These are phyloP conservation scores for Debaryomyces subglobosus DNA, from an alignment of 1,139 yeast species.

Conservation along the genomic window DNA sequence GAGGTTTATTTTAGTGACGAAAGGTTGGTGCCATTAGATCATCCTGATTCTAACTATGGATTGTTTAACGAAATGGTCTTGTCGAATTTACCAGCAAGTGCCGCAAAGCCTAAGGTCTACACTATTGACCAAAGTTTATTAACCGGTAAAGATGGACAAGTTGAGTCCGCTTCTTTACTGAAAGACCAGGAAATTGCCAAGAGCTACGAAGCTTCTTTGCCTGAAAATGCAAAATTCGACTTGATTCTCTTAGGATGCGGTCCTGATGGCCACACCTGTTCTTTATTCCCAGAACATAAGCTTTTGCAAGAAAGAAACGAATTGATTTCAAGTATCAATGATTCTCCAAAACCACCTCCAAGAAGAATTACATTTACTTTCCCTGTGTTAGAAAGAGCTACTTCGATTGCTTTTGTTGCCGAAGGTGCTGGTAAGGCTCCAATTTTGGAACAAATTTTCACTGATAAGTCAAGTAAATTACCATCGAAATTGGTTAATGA, in stretches of 20 bases:
- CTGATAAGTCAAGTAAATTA: conserved; percentile 49
- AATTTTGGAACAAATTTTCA: conserved; percentile 69
- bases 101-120: conserved; percentile 45
- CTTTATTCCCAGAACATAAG: conserved; percentile 65
- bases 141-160: conserved; percentile 49
- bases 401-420: conserved; percentile 77
- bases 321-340: conserved; percentile 48
- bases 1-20: conserved; percentile 73
- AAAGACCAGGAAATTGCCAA: conserved; percentile 54
- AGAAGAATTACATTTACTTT: conserved; percentile 73
- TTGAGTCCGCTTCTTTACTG: conserved; percentile 35
- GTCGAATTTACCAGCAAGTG: conserved; percentile 37
- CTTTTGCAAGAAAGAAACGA: conserved; percentile 44
- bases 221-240: conserved; percentile 48
- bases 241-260: conserved; percentile 73
- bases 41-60: conserved; percentile 71
- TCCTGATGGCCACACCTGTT: conserved; percentile 82
- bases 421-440: conserved; percentile 88
- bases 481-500: conserved; percentile 79
- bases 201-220: conserved; percentile 51
- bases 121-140: conserved; percentile 54
- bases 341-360: conserved; percentile 81
- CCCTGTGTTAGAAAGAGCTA: conserved; percentile 59
- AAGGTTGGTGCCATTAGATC: conserved; percentile 67
- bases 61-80: conserved; percentile 61